Evolutionary conservation across 164 flowering plant species (phyloP), one percentile per base, ranked within the genome.

Genomic region (Euptelea pleiosperma): DNA sequence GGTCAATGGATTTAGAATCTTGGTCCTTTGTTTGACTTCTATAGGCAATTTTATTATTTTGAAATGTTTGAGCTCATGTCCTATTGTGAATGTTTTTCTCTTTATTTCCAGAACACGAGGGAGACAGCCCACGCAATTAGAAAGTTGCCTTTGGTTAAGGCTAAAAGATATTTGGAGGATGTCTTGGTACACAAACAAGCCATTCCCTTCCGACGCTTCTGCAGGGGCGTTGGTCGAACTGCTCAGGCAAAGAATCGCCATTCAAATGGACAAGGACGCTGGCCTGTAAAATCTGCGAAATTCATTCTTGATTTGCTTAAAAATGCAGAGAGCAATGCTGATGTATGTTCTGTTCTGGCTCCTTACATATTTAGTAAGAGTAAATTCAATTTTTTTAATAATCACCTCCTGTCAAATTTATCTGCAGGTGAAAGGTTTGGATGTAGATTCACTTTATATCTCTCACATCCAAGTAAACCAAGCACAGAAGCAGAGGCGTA

Each of bases 191-290:
- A 92, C 75, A 89, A 92, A 51, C 96, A 92, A 56, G 98, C 98
- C 31, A 89, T 89, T 28, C 98, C 98, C 4, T 89, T 92, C 77
- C 70, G 83, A 1, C 85, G 96, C 3, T 92, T 85, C 68, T 92
- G 98, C 75, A 41, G 96, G 15, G 96, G 98, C 71, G 98, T 92
- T 70, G 98, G 98, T n/a, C 75, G 96, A n/a, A 92, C 98, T 66
- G 98, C 96, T 65, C 96, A 89, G 63, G 98, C 91, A 11, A 92
- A 92, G 75, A 81, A 73, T 74, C 76, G 91, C 49, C 98, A 92
- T 48, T 77, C 96, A 8, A 92, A 92, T 75, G 98, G 96, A 1
- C 96, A 92, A 66, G 98, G 93, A 24, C 87, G 98, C 40, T 92
- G 98, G 98, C 98, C 98, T 1, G 91, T 60, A 0, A 92, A 92